Evolutionary conservation across 768 basidiomycete species (phyloP).

Genomic region (Favolaschia claudopus): DNA sequence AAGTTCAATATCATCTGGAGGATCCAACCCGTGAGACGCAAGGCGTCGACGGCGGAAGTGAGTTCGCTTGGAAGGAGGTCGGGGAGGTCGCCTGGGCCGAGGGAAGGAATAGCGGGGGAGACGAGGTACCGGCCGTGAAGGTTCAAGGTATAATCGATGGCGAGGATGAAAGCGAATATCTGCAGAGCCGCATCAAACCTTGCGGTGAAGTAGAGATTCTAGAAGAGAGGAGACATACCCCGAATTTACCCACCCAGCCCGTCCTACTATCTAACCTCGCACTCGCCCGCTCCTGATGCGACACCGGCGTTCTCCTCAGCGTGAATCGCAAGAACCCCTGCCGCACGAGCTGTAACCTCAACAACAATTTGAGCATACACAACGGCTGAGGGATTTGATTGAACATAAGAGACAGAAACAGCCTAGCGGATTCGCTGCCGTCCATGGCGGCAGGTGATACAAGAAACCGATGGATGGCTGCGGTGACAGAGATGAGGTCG

Average conservation of each 20-base stretch:
- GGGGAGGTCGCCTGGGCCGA: not conserved
- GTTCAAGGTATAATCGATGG: not conserved
- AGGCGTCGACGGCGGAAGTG: not conserved
- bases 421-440: too few species aligned
- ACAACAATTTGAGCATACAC: not conserved
- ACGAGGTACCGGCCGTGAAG: not conserved
- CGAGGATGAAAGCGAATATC: not conserved
- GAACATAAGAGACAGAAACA: not conserved
- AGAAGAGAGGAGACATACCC: not conserved
- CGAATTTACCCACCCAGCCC: constrained; percentile 4
- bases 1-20: constrained; percentile 5
- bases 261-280: not conserved
- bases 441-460: not conserved
- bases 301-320: not conserved
- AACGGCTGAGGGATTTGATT: not conserved
- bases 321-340: not conserved
- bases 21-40: not conserved
- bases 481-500: not conserved
- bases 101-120: not conserved
- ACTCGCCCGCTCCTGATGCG: constrained; percentile 7
- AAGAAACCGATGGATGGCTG: not conserved
- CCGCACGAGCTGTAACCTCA: not conserved
- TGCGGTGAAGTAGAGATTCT: not conserved
- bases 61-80: not conserved
- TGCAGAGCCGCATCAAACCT: not conserved